Evolutionary conservation across 768 basidiomycete species (phyloP).

Genomic region (Phlebiopsis flavidoalba): DNA sequence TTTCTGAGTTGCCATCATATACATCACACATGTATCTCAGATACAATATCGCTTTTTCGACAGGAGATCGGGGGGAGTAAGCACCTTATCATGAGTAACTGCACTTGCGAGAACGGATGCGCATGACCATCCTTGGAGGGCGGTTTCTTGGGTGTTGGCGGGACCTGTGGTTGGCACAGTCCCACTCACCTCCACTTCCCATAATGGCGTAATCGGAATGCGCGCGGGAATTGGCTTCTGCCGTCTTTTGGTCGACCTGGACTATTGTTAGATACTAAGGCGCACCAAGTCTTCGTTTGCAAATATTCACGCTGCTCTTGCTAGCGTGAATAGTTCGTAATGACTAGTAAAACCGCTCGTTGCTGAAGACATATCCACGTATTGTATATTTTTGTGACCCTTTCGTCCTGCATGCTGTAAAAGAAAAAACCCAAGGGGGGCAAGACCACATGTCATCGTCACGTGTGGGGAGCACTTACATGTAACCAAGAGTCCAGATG

Average conservation of each 20-base stretch:
- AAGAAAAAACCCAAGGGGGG: too few relatives aligned
- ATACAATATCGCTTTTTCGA: too few relatives aligned
- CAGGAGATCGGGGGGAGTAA: conserved; percentile 72
- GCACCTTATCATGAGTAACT: conserved; percentile 81
- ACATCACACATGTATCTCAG: too few relatives aligned
- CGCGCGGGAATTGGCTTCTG: conserved; percentile 74
- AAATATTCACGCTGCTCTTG: conserved; percentile 66
- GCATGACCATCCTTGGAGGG: conserved; percentile 64
- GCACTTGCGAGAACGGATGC: conserved; percentile 78
- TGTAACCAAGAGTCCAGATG: conserved; percentile 74
- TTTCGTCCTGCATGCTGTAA: conserved; percentile 39
- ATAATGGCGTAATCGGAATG: conserved; percentile 74
- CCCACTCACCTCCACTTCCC: conserved; percentile 89
- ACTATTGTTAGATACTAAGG: not conserved
- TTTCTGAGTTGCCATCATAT: conserved; percentile 22
- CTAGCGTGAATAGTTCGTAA: conserved; percentile 84
- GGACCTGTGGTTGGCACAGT: conserved; percentile 73
- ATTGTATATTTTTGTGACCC: conserved; percentile 80
- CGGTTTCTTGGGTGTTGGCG: conserved; percentile 72
- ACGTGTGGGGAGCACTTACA: conserved; percentile 38
- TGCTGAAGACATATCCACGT: conserved; percentile 74
- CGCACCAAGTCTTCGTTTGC: not conserved
- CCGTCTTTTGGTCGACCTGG: conserved; percentile 71
- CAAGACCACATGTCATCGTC: too few relatives aligned
- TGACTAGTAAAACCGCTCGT: conserved; percentile 60